Conservation (phyloP, 768 basidiomycete genomes). For the Xanthoconium stramineum region DNA sequence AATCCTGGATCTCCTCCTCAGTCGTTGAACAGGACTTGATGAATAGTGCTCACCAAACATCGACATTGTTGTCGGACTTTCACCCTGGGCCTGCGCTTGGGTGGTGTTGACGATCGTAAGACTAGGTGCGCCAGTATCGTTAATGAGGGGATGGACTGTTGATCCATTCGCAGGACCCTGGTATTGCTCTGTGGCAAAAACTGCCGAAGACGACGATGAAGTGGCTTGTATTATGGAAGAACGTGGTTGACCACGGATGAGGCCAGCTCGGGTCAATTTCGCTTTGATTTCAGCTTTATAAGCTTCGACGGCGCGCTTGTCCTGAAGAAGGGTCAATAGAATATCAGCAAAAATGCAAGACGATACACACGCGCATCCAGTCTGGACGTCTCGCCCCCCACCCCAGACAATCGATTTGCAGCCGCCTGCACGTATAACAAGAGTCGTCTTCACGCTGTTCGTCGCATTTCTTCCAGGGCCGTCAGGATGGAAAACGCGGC, state of each 20-base stretch:
- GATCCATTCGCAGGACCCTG: constrained; percentile 22
- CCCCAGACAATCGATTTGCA: constrained; percentile 79
- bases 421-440: constrained; percentile 75
- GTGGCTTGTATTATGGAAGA: constrained; percentile 45
- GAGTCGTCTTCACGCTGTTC: constrained; percentile 79
- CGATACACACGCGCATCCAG: constrained; percentile 73
- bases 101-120: constrained; percentile 23
- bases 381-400: constrained; percentile 86
- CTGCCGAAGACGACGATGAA: constrained; percentile 30
- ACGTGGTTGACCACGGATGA: constrained; percentile 81
- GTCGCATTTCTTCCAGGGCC: constrained; percentile 71
- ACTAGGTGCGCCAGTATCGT: constrained; percentile 18
- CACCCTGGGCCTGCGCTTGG: constrained; percentile 13
- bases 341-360: constrained; percentile 1
- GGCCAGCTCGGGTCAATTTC: constrained; percentile 70
- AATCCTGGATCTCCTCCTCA: constrained; percentile 22
- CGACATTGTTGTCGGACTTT: constrained; percentile 27
- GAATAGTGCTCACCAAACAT: constrained; percentile 26
- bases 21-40: background rate
- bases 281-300: constrained; percentile 86
- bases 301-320: constrained; percentile 75
- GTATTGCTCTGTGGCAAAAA: constrained; percentile 33
- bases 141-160: constrained; percentile 19
- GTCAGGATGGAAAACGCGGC: background rate
- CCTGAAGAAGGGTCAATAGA: constrained; percentile 42